phyloP scores from a whole-genome alignment of 139 green algal genomes.

The Tetraselmis chui region DNA sequence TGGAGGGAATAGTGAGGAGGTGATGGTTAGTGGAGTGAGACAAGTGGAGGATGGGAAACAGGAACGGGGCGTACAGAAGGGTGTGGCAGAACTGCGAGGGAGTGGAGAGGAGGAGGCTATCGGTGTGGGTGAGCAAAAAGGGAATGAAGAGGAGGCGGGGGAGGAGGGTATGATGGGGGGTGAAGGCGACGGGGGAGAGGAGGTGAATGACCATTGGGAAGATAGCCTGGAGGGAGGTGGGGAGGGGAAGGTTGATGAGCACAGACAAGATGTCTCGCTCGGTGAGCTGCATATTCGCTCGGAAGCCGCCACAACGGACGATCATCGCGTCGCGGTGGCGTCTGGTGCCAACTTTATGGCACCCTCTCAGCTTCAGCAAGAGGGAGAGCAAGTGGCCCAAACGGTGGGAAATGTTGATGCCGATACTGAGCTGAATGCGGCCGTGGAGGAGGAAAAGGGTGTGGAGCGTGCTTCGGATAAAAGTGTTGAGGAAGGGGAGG shows the following conservation, averaged over 20 bases:
- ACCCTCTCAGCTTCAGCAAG: too few relatives aligned
- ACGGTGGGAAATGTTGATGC: not conserved
- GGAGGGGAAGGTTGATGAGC: not conserved
- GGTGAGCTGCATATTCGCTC: too few relatives aligned
- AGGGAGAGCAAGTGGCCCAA: not conserved
- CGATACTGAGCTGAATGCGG: not conserved
- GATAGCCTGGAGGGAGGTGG: not conserved
- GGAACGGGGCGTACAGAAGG: too few relatives aligned
- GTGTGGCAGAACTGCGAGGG: too few relatives aligned
- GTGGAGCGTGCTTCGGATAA: not conserved
- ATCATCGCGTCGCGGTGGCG: too few relatives aligned
- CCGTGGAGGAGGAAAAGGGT: not conserved
- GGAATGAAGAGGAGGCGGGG: not conserved
- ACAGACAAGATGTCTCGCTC: too few relatives aligned
- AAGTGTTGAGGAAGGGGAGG: not conserved
- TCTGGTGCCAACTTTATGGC: too few relatives aligned
- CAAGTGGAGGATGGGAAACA: too few relatives aligned
- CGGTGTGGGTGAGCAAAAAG: not conserved
- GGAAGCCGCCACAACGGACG: too few relatives aligned
- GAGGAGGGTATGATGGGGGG: not conserved
- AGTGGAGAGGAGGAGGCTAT: not conserved
- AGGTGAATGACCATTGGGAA: not conserved
- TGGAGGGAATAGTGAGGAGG: too few relatives aligned
- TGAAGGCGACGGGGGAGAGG: not conserved
- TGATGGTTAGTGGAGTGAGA: too few relatives aligned